Conservation (phyloP, 2,329 filamentous ascomycete species). For the Exophiala mesophila region DNA sequence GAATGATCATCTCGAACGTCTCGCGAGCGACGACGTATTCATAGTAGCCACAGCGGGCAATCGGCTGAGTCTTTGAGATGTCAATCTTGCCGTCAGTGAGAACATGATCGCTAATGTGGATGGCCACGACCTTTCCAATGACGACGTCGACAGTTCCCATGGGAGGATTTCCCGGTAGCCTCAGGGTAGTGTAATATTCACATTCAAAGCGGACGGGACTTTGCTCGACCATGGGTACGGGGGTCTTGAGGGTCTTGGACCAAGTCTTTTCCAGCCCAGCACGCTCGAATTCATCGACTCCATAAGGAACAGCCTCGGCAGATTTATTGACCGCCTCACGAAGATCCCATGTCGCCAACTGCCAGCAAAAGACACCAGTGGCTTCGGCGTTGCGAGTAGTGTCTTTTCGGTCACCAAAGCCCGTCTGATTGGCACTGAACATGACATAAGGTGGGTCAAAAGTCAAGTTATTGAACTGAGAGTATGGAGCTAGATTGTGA, state of each 20-base stretch:
- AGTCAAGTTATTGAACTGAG: conserved; percentile 59
- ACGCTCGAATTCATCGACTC: conserved; percentile 52
- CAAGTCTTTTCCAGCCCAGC: conserved; percentile 48
- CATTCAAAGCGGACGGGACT: conserved; percentile 58
- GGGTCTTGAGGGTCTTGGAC: conserved; percentile 31
- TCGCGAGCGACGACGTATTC: conserved; percentile 54
- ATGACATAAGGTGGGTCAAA: conserved; percentile 61
- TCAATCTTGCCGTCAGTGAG: conserved; percentile 54
- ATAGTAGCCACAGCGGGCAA: conserved; percentile 58
- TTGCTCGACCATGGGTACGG: conserved; percentile 48
- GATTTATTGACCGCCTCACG: conserved; percentile 53
- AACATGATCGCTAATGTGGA: conserved; percentile 54
- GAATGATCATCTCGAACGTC: conserved; percentile 56
- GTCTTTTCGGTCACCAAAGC: conserved; percentile 47
- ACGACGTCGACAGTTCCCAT: conserved; percentile 56
- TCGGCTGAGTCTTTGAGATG: conserved; percentile 53
- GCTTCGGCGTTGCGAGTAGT: conserved; percentile 53
- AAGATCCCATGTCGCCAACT: conserved; percentile 54
- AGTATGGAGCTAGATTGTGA: conserved; percentile 55
- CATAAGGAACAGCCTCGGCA: conserved; percentile 46
- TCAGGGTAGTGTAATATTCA: conserved; percentile 50
- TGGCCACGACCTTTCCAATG: conserved; percentile 52
- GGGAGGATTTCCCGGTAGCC: conserved; percentile 53
- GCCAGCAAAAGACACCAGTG: conserved; percentile 56
- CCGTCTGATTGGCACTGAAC: conserved; percentile 56